Base-by-base conservation (phyloP, 2,329 filamentous ascomycete genomes). In the Aureobasidium sp. region DNA sequence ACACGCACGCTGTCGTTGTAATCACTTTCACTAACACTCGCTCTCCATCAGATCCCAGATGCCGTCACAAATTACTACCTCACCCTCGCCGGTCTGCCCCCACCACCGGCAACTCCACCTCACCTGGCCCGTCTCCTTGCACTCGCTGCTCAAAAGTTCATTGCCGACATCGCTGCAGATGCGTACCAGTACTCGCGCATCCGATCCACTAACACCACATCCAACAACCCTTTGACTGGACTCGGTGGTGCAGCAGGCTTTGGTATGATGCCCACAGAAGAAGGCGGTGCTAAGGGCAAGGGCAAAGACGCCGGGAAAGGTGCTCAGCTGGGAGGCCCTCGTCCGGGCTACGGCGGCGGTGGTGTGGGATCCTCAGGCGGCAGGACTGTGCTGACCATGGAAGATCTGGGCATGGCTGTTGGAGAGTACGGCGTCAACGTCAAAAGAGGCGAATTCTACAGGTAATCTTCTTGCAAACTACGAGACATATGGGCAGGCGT, bases 51-150 rank as follows among this genome's bases (percentile, higher is more conserved):
- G 90, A 97, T 99, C 68, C 94, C 94, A 49, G 94, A 99, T 72
- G 94, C 94, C 22, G 94, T 99, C 24, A 97, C 92, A 65, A 88
- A 96, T 74, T 97, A 97, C 81, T 99, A 99, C 78, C 89, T 99
- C 78, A 96, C 93, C 40, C 89, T 95, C 68, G 91, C 93, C 67
- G 94, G 94, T 59, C 89, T 99, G 4, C 92, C 94, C 37, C 93
- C 93, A 1, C 91, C 93, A 44, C 92, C 91, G 0, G 88, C 94
- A 69, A 96, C 91, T 58, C 91, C 96, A 70, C 88, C 88, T 22
- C 90, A 92, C 63, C 88, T 99, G 31, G 91, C 93, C 24, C 91
- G 93, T 52, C 88, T 99, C 3, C 88, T 99, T 47, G 93, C 94
- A 2, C 88, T 99, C 9, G 94, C 94, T n/a, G 96, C 94, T 0